phyloP scores from a whole-genome alignment of 2,329 filamentous ascomycete species.

The Ophiostoma australiae region DNA sequence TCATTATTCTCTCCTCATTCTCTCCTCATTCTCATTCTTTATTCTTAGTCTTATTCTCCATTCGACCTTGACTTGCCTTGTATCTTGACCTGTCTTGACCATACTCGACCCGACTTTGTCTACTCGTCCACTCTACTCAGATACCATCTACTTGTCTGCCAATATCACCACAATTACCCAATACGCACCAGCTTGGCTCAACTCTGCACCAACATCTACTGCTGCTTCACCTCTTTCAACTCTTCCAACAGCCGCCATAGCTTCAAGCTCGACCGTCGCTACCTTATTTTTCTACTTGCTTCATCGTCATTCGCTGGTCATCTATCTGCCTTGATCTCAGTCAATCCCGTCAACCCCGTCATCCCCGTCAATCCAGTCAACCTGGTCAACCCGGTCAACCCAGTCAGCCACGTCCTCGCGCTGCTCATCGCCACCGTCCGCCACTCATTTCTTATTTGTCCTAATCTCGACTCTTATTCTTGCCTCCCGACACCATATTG shows the following conservation, averaged over 20 bases:
- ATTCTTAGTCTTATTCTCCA: neutral
- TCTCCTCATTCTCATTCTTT: neutral
- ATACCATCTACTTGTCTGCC: neutral
- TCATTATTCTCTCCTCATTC: conserved; percentile 6
- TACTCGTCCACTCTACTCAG: neutral
- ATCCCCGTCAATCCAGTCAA: neutral
- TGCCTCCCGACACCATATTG: neutral
- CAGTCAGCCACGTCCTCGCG: neutral
- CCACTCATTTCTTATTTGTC: neutral
- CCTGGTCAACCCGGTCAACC: too few relatives aligned
- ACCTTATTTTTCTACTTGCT: neutral
- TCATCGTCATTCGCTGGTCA: neutral
- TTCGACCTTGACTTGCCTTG: neutral
- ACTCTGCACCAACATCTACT: neutral
- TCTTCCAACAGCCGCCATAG: neutral
- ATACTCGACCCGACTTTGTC: neutral
- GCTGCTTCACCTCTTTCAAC: neutral
- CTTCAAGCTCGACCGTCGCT: neutral
- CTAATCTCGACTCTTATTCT: neutral
- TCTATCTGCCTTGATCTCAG: neutral
- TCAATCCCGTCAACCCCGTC: neutral
- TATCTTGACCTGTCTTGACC: too few relatives aligned
- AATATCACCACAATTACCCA: neutral
- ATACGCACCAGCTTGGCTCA: neutral
- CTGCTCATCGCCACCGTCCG: neutral